A percentile compares a stretch with the other conserved stretches of the same genome.
These are phyloP conservation scores for Striga hermonthica DNA, from an alignment of 305 asterid genomes.

Conservation along the genomic window DNA sequence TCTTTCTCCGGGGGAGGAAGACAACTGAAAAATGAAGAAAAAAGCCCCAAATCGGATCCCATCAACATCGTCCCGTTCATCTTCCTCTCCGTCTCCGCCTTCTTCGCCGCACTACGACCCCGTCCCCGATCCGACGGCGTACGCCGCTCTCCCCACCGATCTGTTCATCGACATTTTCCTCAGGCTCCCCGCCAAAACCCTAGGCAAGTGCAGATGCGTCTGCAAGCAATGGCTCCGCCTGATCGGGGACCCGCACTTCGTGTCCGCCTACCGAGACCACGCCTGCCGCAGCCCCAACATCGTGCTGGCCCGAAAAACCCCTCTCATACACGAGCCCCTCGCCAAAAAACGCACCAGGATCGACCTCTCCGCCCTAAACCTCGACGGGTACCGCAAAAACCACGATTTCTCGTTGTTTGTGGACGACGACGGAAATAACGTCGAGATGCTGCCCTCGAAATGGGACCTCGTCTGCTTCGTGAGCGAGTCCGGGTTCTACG, in stretches of 20 bases:
- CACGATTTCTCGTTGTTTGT: constrained; percentile 36
- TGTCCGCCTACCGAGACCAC: constrained; percentile 31
- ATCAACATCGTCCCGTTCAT: constrained; percentile 25
- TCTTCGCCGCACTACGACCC: constrained; percentile 27
- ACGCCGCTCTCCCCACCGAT: constrained; percentile 39
- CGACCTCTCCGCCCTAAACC: constrained; percentile 37
- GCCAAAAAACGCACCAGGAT: constrained; percentile 36
- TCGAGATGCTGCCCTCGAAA: constrained; percentile 53
- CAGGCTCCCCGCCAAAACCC: constrained; percentile 43
- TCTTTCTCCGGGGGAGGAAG: background rate
- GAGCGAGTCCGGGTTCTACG: constrained; percentile 47
- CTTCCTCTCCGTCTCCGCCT: constrained; percentile 16
- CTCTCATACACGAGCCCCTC: constrained; percentile 30
- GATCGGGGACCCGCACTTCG: constrained; percentile 42
- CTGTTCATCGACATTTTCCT: constrained; percentile 43
- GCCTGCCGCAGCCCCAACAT: constrained; percentile 34
- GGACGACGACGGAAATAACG: constrained; percentile 29
- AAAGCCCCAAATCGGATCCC: constrained; percentile 30
- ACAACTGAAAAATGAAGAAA: constrained; percentile 31
- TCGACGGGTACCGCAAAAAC: constrained; percentile 39
- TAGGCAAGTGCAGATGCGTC: constrained; percentile 56
- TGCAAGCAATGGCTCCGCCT: constrained; percentile 46
- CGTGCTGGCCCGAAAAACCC: constrained; percentile 31
- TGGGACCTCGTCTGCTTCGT: constrained; percentile 55
- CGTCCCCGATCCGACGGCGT: constrained; percentile 31